Conservation (phyloP, 768 basidiomycete genomes). For the Royoungia palumana region DNA sequence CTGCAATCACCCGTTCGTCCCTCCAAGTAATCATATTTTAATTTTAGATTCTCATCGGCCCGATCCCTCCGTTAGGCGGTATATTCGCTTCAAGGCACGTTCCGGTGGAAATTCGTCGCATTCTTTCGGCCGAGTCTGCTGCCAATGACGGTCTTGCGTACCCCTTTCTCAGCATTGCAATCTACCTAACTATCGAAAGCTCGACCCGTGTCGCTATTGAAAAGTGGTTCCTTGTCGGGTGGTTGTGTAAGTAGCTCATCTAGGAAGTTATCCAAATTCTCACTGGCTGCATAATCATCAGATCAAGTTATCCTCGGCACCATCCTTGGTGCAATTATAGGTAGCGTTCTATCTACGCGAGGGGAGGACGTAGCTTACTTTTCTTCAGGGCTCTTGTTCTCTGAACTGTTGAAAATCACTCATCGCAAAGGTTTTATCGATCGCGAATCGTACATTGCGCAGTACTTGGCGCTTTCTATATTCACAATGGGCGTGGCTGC, state of each 20-base stretch:
- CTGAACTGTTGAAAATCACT: slow-evolving; percentile 68
- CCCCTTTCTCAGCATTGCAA: slow-evolving; percentile 82
- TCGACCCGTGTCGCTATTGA: slow-evolving; percentile 61
- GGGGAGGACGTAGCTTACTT: not conserved
- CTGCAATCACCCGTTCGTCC: slow-evolving; percentile 65
- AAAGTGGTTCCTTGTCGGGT: slow-evolving; percentile 85
- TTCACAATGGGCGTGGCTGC: slow-evolving; percentile 78
- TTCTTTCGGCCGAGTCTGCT: slow-evolving; percentile 87
- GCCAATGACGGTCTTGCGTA: slow-evolving; percentile 96
- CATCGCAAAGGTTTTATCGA: slow-evolving; percentile 65
- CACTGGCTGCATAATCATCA: slow-evolving; percentile 25
- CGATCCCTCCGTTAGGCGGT: slow-evolving; percentile 46
- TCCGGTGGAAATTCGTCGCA: slow-evolving; percentile 68
- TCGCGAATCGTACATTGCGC: slow-evolving; percentile 83
- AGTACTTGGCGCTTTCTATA: slow-evolving; percentile 70
- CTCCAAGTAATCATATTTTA: not conserved
- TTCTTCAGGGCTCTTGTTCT: slow-evolving; percentile 59
- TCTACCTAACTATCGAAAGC: slow-evolving; percentile 78
- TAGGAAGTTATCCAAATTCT: not conserved
- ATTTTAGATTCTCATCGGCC: not conserved
- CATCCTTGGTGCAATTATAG: slow-evolving; percentile 58
- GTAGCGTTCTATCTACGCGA: slow-evolving; percentile 20
- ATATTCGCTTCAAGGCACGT: slow-evolving; percentile 69
- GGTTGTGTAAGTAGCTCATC: slow-evolving; percentile 49
- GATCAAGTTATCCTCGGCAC: slow-evolving; percentile 82